These are phyloP conservation scores for Sporothrix luriei DNA, from an alignment of 2,329 filamentous ascomycete genomes.

Conservation along the genomic window DNA sequence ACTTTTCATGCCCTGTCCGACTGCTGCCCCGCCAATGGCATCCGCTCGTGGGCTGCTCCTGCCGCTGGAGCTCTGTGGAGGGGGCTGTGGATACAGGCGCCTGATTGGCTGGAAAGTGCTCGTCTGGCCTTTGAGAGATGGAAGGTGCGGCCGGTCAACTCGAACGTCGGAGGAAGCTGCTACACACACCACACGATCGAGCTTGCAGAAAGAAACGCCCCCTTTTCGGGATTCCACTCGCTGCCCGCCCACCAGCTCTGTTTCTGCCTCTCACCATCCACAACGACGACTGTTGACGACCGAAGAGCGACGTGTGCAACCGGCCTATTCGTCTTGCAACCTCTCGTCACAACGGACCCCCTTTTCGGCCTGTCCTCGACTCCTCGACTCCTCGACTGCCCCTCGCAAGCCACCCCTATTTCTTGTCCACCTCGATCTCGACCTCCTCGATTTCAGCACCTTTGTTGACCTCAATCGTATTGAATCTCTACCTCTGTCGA, in stretches of 20 bases:
- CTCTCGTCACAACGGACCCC: not conserved
- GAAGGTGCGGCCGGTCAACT: not conserved
- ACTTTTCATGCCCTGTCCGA: not conserved
- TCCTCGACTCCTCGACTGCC: not conserved
- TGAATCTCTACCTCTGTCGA: no score
- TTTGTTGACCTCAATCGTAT: not conserved
- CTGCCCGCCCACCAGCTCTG: constrained; percentile 1
- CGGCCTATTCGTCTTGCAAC: not conserved
- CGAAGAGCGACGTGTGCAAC: not conserved
- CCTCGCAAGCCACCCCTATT: constrained; percentile 8
- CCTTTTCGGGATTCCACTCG: not conserved
- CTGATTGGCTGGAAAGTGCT: constrained; percentile 27
- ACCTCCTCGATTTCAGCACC: not conserved
- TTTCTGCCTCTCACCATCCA: constrained; percentile 11
- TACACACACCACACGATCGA: constrained; percentile 9
- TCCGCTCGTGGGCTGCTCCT: constrained; percentile 8
- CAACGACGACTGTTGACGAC: not conserved
- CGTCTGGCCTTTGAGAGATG: not conserved
- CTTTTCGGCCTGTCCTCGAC: constrained; percentile 19
- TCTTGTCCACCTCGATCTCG: not conserved
- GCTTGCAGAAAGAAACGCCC: constrained; percentile 13
- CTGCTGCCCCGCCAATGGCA: not conserved
- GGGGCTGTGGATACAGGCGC: constrained; percentile 1
- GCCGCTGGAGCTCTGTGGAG: constrained; percentile 27
- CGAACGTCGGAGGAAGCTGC: not conserved